Evolutionary conservation across 495 filamentous ascomycete genomes (phyloP), one percentile per base, ranked within the genome.

Genomic region (Aspergillus incahuasiensis): DNA sequence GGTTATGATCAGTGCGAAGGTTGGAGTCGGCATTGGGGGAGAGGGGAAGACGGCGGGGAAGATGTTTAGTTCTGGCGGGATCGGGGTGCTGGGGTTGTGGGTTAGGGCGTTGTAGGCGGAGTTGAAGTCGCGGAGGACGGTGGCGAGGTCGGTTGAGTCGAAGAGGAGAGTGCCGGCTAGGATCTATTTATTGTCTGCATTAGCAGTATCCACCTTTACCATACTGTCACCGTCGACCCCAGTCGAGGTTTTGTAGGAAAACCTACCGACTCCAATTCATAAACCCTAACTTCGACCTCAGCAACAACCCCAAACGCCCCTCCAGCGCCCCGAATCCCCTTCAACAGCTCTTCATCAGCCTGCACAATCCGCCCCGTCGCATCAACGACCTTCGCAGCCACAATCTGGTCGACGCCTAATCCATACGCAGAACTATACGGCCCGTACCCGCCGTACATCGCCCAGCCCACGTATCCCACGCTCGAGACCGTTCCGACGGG

Each of bases 231-330:
- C n/a, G n/a, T n/a, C n/a, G n/a, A n/a, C n/a, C n/a, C n/a, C n/a
- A n/a, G n/a, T n/a, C n/a, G n/a, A n/a, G n/a, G n/a, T n/a, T n/a
- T n/a, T n/a, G 43, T 39, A 12, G 24, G 18, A 63, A 68, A 43
- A n/a, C n/a, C n/a, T 61, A 75, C 71, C 48, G 49, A 62, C 12
- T 63, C 58, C 5, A 72, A 8, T 61, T 63, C 58, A 54, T 74
- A 72, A 0, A 74, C 65, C 48, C 67, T 70, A 40, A 75, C 64
- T 0, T 64, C 70, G 16, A 74, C 20, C 35, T 76, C 72, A 6
- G 75, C 57, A 44, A 78, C 67, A 0, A 76, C 64, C 7, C 77
- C 75, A 32, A 73, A 75, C 8, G 57, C 52, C 7, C 73, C 70
- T 1, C 75, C 75, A 1, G 59, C 73, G 3, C 74, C 74, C 0